Evolutionary conservation across 2,329 filamentous ascomycete genomes (phyloP).

Genomic region (Corynespora cassiicola): DNA sequence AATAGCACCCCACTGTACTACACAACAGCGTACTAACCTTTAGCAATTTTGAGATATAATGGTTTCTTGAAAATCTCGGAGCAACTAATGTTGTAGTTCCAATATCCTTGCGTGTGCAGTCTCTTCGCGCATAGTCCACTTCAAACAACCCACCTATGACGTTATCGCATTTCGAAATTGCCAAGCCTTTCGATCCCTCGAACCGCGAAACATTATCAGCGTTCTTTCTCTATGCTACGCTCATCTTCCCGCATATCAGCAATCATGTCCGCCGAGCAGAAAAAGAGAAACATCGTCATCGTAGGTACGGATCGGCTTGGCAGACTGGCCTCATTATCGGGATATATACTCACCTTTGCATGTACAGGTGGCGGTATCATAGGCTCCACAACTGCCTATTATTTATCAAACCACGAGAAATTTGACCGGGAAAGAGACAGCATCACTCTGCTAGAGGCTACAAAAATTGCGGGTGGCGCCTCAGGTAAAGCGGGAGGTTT

Average conservation of each 20-base stretch:
- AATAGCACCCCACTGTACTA: too few relatives aligned
- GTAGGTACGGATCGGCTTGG: conserved; percentile 29
- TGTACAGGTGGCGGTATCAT: conserved; percentile 85
- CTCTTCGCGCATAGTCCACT: conserved; percentile 3
- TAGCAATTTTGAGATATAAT: too few relatives aligned
- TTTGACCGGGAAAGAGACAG: conserved; percentile 78
- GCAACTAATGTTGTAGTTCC: too few relatives aligned
- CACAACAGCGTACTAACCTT: too few relatives aligned
- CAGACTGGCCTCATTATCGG: not conserved
- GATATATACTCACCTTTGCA: conserved; percentile 3
- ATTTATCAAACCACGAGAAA: conserved; percentile 81
- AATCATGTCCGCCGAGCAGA: conserved; percentile 33
- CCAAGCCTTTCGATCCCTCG: too few relatives aligned
- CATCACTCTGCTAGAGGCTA: conserved; percentile 87
- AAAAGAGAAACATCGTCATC: conserved; percentile 43
- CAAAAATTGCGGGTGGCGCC: conserved; percentile 84
- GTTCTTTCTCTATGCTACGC: conserved; percentile 34
- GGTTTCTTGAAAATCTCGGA: too few relatives aligned
- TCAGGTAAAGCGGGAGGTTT: conserved; percentile 95
- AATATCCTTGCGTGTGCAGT: too few relatives aligned
- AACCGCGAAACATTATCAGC: too few relatives aligned
- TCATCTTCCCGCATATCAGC: conserved; percentile 16
- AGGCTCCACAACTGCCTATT: conserved; percentile 90
- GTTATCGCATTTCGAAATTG: conserved; percentile 4
- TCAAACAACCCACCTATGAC: conserved; percentile 1